A percentile compares a stretch with the other conserved stretches of the same genome.
Conservation (phyloP, 2,329 filamentous ascomycete species). For the Trichoderma koningiopsis region DNA sequence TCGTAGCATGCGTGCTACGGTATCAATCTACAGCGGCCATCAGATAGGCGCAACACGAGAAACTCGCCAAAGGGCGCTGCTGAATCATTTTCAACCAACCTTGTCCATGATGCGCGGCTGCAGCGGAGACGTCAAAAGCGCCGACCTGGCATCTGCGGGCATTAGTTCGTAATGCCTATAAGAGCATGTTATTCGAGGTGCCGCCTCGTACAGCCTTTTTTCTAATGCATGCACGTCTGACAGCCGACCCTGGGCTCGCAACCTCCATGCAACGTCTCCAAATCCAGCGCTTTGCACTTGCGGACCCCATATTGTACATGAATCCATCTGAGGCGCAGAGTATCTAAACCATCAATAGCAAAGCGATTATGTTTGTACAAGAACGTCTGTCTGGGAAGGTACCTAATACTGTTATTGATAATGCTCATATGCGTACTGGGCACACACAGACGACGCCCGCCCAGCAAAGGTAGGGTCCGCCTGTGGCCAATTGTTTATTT, state of each 20-base stretch:
- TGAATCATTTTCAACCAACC: not conserved
- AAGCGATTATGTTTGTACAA: not conserved
- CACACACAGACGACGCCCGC: not conserved
- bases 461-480: conserved; percentile 1
- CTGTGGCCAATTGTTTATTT: not conserved
- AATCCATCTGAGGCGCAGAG: not conserved
- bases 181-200: not conserved
- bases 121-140: conserved; percentile 14
- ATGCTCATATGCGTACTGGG: not conserved
- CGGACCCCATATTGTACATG: not conserved
- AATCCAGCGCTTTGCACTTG: not conserved
- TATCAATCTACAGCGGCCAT: not conserved
- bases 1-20: not conserved
- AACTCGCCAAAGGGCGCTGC: not conserved
- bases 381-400: not conserved
- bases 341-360: not conserved
- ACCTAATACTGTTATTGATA: not conserved
- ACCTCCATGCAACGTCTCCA: conserved; percentile 24
- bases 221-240: conserved; percentile 24
- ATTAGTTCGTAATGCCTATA: not conserved
- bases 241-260: conserved; percentile 19
- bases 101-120: not conserved
- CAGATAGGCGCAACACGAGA: not conserved
- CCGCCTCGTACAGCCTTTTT: conserved; percentile 5
- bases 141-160: not conserved